These are phyloP conservation scores for Solanum neorickii DNA, from an alignment of 257 asterid species.

Conservation along the genomic window DNA sequence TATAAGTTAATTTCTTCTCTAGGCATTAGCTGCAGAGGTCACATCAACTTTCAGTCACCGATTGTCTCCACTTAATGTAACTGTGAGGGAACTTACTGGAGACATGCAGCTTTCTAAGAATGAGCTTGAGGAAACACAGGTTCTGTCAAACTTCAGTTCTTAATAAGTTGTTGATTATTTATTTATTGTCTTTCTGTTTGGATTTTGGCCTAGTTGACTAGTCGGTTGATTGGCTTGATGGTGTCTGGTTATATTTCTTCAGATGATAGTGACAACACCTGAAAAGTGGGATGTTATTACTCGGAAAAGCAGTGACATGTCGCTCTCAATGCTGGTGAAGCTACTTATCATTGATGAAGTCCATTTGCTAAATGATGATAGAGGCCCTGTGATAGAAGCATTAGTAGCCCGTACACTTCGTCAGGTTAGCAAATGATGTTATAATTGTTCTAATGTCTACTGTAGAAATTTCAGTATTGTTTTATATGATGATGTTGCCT, in stretches of 20 bases:
- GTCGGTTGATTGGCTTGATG: not conserved
- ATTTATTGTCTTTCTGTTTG: not conserved
- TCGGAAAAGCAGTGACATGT: slow-evolving; percentile 98
- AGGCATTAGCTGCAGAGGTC: slow-evolving; percentile 99
- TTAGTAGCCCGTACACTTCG: slow-evolving; percentile 99
- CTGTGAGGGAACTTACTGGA: slow-evolving; percentile 94
- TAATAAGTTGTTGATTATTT: slow-evolving; percentile 4
- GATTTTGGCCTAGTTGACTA: not conserved
- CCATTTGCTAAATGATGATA: slow-evolving; percentile 89
- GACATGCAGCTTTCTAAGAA: slow-evolving; percentile 94
- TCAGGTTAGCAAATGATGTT: slow-evolving; percentile 43
- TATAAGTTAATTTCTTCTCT: not conserved
- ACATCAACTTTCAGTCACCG: slow-evolving; percentile 91
- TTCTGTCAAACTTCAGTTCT: slow-evolving; percentile 37
- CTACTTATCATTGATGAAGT: slow-evolving; percentile 98
- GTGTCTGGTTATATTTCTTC: slow-evolving; percentile 11
- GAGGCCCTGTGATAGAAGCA: slow-evolving; percentile 98
- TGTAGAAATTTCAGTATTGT: not conserved
- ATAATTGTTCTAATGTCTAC: not conserved
- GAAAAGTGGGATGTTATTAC: slow-evolving; percentile 99
- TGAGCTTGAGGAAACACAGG: slow-evolving; percentile 97
- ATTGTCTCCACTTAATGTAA: slow-evolving; percentile 70
- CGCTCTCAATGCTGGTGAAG: slow-evolving; percentile 96
- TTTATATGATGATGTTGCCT: not conserved
- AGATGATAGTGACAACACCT: slow-evolving; percentile 99